Evolutionary conservation across 2,329 filamentous ascomycete species (phyloP).

Genomic region (Ascochyta pisi): DNA sequence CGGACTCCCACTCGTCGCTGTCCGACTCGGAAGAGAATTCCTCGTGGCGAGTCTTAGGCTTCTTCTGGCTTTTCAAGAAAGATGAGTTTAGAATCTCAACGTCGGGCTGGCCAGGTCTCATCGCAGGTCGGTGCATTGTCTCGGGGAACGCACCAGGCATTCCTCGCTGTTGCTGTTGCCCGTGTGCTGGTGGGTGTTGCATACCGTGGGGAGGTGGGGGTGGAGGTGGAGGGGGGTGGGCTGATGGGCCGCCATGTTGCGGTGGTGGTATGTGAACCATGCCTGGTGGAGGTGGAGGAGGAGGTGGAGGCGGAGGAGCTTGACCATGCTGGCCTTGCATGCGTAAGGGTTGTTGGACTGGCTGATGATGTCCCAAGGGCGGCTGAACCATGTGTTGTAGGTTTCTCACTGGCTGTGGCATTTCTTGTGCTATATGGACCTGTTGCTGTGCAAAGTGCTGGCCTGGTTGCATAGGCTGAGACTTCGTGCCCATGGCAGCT

Average conservation of each 20-base stretch:
- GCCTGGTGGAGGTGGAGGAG: neutral
- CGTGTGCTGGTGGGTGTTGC: slow-evolving; percentile 16
- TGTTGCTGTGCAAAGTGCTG: slow-evolving; percentile 11
- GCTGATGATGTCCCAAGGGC: slow-evolving; percentile 3
- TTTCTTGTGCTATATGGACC: slow-evolving; percentile 6
- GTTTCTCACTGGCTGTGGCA: slow-evolving; percentile 17
- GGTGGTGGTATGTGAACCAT: slow-evolving; percentile 4
- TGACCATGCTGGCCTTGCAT: slow-evolving; percentile 1
- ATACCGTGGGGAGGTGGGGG: slow-evolving; percentile 3
- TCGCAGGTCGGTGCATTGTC: slow-evolving; percentile 3
- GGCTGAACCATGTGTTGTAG: slow-evolving; percentile 1
- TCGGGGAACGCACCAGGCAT: slow-evolving; percentile 31
- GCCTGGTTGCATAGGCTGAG: slow-evolving; percentile 3
- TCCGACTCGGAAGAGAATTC: slow-evolving; percentile 23
- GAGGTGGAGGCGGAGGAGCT: slow-evolving; percentile 4
- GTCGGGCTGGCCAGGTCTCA: slow-evolving; percentile 14
- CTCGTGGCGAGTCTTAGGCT: slow-evolving; percentile 13
- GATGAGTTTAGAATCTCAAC: slow-evolving; percentile 12
- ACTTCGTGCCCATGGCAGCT: slow-evolving; percentile 7
- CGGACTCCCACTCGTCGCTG: slow-evolving; percentile 24
- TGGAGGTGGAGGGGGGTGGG: slow-evolving; percentile 6
- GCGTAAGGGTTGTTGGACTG: neutral
- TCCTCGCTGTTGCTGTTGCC: slow-evolving; percentile 6
- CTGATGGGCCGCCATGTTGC: neutral
- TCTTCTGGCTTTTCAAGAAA: slow-evolving; percentile 25